A percentile compares a stretch with the other conserved stretches of the same genome.
These are phyloP conservation scores for Conticribra guillardii DNA, from an alignment of 108 stramenopile genomes.

Conservation along the genomic window DNA sequence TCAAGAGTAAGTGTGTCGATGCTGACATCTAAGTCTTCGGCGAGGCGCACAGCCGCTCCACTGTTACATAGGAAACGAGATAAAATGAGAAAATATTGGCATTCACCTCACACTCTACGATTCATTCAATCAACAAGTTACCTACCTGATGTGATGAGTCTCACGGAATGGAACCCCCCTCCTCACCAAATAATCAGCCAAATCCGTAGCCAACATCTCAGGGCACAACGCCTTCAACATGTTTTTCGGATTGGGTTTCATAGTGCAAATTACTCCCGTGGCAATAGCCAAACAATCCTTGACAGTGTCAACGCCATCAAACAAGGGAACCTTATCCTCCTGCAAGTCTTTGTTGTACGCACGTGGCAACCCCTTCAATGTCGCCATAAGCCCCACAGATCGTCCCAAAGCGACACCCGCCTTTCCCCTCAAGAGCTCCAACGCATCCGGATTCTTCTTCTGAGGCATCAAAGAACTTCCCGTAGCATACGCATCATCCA, in stretches of 20 bases:
- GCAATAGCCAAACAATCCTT: conserved; percentile 96
- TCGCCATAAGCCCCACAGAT: conserved; percentile 90
- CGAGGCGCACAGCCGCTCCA: conserved; percentile 88
- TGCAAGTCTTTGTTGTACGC: conserved; percentile 99
- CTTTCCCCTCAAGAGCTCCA: conserved; percentile 98
- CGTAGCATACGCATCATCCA: conserved; percentile 98
- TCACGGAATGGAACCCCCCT: conserved; percentile 99
- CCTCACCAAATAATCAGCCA: conserved; percentile 98
- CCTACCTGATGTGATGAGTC: conserved; percentile 96
- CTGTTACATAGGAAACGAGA: conserved; percentile 19
- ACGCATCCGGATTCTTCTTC: conserved; percentile 99
- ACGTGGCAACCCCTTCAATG: conserved; percentile 96
- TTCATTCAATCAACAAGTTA: no score
- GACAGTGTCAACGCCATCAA: conserved; percentile 94
- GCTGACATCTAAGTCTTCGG: conserved; percentile 79
- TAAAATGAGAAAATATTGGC: neutral
- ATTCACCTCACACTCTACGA: no score
- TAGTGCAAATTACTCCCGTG: conserved; percentile 94
- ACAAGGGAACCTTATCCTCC: conserved; percentile 98
- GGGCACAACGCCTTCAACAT: conserved; percentile 89
- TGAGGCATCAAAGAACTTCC: conserved; percentile 99
- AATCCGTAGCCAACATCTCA: conserved; percentile 99
- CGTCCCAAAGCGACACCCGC: conserved; percentile 94
- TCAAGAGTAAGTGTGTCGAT: conserved; percentile 84
- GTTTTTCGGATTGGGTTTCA: conserved; percentile 91